Conservation (phyloP, 2,329 filamentous ascomycete genomes). For the Botrytis tulipae region DNA sequence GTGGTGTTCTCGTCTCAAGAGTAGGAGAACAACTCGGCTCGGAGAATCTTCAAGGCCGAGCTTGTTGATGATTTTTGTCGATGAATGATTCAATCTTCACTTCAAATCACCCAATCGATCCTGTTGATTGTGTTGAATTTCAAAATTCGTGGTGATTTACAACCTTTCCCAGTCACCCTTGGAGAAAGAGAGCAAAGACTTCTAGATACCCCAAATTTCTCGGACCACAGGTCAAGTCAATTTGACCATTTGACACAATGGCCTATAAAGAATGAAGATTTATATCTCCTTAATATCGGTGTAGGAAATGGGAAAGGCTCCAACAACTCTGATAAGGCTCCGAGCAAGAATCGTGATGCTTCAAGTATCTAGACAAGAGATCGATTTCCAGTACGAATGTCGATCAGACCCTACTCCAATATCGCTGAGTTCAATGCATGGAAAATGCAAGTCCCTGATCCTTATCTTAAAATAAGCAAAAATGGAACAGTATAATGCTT, state of each 20-base stretch:
- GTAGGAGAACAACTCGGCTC: background rate
- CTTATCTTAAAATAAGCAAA: background rate
- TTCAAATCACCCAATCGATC: background rate
- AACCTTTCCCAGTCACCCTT: background rate
- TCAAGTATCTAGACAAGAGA: slow-evolving; percentile 7
- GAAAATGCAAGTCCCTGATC: background rate
- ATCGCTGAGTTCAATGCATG: background rate
- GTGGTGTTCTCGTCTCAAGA: background rate
- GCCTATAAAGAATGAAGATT: background rate
- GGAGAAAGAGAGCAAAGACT: background rate
- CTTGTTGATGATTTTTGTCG: background rate
- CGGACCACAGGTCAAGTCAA: background rate
- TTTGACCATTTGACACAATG: background rate
- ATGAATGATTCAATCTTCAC: background rate
- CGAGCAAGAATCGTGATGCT: background rate
- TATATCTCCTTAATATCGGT: background rate
- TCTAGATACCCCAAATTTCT: background rate
- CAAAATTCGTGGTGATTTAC: background rate
- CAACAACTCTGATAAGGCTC: too few species aligned
- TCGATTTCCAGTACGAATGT: background rate
- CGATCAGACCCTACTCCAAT: background rate
- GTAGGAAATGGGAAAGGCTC: background rate
- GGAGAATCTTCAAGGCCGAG: slow-evolving; percentile 4
- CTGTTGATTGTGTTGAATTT: background rate
- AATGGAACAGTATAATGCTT: slow-evolving; percentile 2